Evolutionary conservation across 2,329 filamentous ascomycete genomes (phyloP), one percentile per base, ranked within the genome.

Genomic region (Chrysoporthe austroafricana): DNA sequence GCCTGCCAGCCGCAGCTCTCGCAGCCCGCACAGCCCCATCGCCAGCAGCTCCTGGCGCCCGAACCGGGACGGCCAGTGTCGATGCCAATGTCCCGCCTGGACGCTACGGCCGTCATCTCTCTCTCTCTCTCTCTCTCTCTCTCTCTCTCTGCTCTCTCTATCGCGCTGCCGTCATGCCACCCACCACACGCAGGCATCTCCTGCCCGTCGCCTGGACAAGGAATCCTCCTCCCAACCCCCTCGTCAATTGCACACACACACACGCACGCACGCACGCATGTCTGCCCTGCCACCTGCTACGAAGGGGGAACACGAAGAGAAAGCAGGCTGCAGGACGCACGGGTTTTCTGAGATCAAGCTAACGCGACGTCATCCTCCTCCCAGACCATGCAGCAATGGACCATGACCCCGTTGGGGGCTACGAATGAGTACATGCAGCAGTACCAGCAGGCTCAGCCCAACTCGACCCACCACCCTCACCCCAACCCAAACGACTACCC

Each of bases 371-470:
- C 71, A 64, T 71, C 70, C 72, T 70, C 75, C 43, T 63, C 60
- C 68, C 56, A 86, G 84, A 84, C 79, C 79, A 87, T 87, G 85
- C 83, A 87, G 81, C 84, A 86, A 79, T 87, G 85, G 85, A 84
- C 86, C 78, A 83, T 87, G 77, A 84, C 85, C 79, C 84, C 85
- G 73, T 82, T 87, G 79, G 64, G 58, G 66, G 68, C 62, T 42
- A n/a, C n/a, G 61, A 48, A 57, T 44, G 57, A 56, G 62, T 67
- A 63, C 62, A 42, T 50, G 52, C 85, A 85, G 80, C 84, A 86
- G 78, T 86, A 86, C 80, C 82, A 86, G 75, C 76, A 82, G 57
- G 36, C 57, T 60, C 57, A 60, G 82, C 76, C 76, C 75, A 84
- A 82, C 78, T 80, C 80, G 78, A 80, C 83, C 74, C 84, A 85